A percentile compares a stretch with the other conserved stretches of the same genome.
Conservation (phyloP, 306 rosid species). For the Dryas drummondii region DNA sequence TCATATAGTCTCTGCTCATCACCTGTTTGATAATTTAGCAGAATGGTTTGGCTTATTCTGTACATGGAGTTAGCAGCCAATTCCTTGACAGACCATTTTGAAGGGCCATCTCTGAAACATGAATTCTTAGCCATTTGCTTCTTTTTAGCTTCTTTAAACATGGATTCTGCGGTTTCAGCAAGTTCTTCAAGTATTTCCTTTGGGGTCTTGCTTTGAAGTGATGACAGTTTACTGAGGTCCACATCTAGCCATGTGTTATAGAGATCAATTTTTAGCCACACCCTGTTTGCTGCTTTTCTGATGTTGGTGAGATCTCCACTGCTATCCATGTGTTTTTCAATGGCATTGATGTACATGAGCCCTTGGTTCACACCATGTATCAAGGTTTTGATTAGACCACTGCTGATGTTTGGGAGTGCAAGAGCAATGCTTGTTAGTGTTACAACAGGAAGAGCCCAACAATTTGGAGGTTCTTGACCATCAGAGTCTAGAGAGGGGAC, state of each 20-base stretch:
- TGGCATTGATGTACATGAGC: slow-evolving; percentile 37
- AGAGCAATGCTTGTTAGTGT: slow-evolving; percentile 67
- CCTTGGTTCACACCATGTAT: slow-evolving; percentile 51
- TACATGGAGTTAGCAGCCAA: slow-evolving; percentile 75
- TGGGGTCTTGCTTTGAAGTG: slow-evolving; percentile 38
- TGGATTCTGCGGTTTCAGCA: slow-evolving; percentile 53
- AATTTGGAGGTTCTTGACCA: slow-evolving; percentile 43
- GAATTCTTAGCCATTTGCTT: slow-evolving; percentile 3
- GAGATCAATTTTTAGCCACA: slow-evolving; percentile 74
- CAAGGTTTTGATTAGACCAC: slow-evolving; percentile 34
- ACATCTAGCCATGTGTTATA: slow-evolving; percentile 67
- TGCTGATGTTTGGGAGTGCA: slow-evolving; percentile 51
- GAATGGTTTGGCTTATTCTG: slow-evolving; percentile 58
- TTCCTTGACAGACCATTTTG: slow-evolving; percentile 58
- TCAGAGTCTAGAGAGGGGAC: slow-evolving; percentile 47
- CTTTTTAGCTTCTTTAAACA: slow-evolving; percentile 37
- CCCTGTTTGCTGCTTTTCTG: slow-evolving; percentile 58
- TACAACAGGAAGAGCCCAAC: slow-evolving; percentile 83
- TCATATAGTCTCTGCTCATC: slow-evolving; percentile 39
- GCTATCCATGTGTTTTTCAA: slow-evolving; percentile 51
- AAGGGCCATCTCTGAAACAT: slow-evolving; percentile 46
- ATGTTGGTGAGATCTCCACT: slow-evolving; percentile 37
- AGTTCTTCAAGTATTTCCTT: slow-evolving; percentile 51
- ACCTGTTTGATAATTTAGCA: slow-evolving; percentile 29
- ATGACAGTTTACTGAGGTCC: slow-evolving; percentile 61